Evolutionary conservation across 2,329 filamentous ascomycete genomes (phyloP).

Genomic region (Fusarium sp.): DNA sequence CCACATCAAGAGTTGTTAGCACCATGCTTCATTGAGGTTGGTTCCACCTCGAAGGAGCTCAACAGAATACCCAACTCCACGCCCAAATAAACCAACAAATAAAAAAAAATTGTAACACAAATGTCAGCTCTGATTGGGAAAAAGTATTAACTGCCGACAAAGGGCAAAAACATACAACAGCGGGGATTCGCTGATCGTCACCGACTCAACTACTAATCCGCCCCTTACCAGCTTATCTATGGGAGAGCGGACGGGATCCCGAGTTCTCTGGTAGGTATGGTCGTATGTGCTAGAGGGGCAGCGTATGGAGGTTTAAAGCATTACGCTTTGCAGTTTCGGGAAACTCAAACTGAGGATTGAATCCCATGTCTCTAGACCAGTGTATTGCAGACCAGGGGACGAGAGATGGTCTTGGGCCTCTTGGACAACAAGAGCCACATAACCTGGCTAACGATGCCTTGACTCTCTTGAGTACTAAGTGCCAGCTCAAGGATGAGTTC

Average conservation of each 20-base stretch:
- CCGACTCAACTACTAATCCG: background rate
- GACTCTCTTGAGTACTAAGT: background rate
- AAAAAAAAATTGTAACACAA: too few species aligned
- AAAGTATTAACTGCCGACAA: background rate
- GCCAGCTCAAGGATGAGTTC: background rate
- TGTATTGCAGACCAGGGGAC: background rate
- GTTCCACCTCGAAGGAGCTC: too few species aligned
- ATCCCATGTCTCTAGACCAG: background rate
- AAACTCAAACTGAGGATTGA: background rate
- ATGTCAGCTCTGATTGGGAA: background rate
- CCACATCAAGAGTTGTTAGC: too few species aligned
- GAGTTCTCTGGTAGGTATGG: background rate
- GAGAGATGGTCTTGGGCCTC: background rate
- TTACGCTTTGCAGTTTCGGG: background rate
- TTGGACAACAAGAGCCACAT: background rate
- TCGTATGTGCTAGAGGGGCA: background rate
- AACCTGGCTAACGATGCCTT: background rate
- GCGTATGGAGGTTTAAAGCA: background rate
- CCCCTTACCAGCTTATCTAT: background rate
- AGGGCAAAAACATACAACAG: background rate
- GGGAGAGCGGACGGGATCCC: background rate
- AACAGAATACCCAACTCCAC: too few species aligned
- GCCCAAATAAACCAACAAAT: too few species aligned
- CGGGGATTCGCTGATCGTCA: background rate
- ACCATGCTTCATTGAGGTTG: too few species aligned